Evolutionary conservation across 202 grass and related monocot genomes (phyloP).

Genomic region (Carex arenaria): DNA sequence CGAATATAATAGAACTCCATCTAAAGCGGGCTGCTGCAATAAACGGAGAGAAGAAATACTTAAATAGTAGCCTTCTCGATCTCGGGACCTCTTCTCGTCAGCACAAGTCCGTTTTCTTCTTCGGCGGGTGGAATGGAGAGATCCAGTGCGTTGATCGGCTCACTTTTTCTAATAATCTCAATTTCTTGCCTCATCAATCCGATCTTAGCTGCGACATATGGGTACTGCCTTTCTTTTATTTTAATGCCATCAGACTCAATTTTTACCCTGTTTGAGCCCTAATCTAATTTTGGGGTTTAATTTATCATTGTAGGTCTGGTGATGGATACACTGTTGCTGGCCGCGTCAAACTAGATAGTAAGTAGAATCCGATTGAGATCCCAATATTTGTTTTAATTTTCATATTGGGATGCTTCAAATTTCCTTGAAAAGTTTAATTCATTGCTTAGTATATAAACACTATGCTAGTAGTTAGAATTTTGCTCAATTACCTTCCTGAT

Average conservation of each 20-base stretch:
- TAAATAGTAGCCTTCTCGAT: neutral
- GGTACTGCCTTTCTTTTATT: constrained; percentile 2
- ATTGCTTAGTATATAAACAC: neutral
- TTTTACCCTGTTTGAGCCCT: neutral
- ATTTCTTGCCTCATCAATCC: constrained; percentile 17
- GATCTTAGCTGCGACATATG: neutral
- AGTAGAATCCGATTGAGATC: neutral
- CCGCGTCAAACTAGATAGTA: constrained; percentile 72
- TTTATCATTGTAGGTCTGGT: constrained; percentile 37
- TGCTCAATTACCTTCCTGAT: neutral
- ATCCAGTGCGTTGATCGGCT: constrained; percentile 13
- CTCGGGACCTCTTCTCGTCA: neutral
- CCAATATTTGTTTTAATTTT: neutral
- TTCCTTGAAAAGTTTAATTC: neutral
- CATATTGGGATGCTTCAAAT: neutral
- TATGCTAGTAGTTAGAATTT: neutral
- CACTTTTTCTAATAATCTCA: neutral
- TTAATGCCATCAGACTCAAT: neutral
- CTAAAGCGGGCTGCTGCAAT: neutral
- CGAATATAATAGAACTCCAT: neutral
- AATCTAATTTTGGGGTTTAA: neutral
- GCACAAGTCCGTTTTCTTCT: neutral
- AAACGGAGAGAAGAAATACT: neutral
- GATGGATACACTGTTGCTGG: constrained; percentile 75
- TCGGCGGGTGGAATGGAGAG: neutral